phyloP scores from a whole-genome alignment of 495 filamentous ascomycete species.

The Viridothelium virens region DNA sequence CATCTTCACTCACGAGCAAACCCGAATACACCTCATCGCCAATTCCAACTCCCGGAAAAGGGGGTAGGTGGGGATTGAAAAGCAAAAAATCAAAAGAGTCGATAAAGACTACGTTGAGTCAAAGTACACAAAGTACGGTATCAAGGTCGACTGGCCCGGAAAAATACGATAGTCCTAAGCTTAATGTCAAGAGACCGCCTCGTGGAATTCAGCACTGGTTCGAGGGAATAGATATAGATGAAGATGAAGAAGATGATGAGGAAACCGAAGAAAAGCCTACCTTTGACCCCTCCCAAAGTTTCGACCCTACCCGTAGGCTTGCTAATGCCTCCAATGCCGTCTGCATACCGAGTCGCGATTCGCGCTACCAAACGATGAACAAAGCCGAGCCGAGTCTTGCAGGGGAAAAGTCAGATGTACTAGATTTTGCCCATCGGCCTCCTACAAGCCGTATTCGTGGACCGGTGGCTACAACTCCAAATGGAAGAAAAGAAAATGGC shows the following conservation, averaged over 20 bases:
- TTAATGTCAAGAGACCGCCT: conserved; percentile 35
- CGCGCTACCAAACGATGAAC: neutral
- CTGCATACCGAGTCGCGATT: neutral
- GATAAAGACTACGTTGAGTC: conserved; percentile 10
- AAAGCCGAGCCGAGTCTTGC: neutral
- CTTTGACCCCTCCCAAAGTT: conserved; percentile 1
- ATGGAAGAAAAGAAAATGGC: neutral
- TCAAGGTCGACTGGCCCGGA: conserved; percentile 28
- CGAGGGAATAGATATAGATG: conserved; percentile 34
- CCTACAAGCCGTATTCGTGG: neutral
- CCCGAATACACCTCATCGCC: conserved; percentile 28
- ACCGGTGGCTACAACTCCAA: neutral
- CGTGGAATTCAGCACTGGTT: conserved; percentile 40
- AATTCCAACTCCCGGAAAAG: conserved; percentile 13
- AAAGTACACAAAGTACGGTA: neutral
- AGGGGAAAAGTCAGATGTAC: neutral
- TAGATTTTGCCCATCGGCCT: neutral
- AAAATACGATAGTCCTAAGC: conserved; percentile 34
- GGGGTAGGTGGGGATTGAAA: conserved; percentile 15
- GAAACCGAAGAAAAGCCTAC: neutral
- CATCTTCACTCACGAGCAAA: conserved; percentile 23
- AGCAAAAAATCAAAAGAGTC: conserved; percentile 22
- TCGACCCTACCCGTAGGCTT: neutral
- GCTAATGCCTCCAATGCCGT: neutral
- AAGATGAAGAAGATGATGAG: conserved; percentile 30